phyloP scores from a whole-genome alignment of 768 basidiomycete genomes.

The Lactarius indigo region DNA sequence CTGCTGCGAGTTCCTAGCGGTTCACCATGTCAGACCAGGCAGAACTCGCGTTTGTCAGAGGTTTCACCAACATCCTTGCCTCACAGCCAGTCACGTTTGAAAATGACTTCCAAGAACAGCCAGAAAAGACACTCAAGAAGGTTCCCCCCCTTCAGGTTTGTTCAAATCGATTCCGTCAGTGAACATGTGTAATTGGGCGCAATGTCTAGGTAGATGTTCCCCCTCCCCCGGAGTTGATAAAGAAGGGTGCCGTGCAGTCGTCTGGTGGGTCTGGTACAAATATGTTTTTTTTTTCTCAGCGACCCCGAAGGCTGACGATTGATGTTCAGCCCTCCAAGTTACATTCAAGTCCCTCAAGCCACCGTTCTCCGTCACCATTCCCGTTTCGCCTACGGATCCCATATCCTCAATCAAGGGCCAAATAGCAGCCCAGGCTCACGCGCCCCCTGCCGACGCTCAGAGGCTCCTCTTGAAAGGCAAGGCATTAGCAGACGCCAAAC shows the following conservation, averaged over 20 bases:
- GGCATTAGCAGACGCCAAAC: conserved; percentile 81
- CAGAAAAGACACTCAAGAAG: conserved; percentile 59
- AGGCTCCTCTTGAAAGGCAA: conserved; percentile 93
- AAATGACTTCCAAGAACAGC: conserved; percentile 76
- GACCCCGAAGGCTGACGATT: background rate
- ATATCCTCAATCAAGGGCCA: conserved; percentile 75
- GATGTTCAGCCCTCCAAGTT: conserved; percentile 46
- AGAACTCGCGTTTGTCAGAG: conserved; percentile 61
- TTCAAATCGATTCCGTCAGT: background rate
- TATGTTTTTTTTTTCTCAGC: conserved; percentile 1
- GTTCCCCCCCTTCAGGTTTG: conserved; percentile 68
- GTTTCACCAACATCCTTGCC: conserved; percentile 59
- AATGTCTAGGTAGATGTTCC: conserved; percentile 53
- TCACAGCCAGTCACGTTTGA: conserved; percentile 63
- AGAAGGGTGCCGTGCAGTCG: conserved; percentile 31
- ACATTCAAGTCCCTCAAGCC: conserved; percentile 94
- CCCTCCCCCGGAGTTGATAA: conserved; percentile 52
- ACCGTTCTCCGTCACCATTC: conserved; percentile 65
- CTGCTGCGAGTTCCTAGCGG: conserved; percentile 20
- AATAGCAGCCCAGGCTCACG: conserved; percentile 60
- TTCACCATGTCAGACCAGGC: conserved; percentile 43
- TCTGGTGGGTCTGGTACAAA: conserved; percentile 29
- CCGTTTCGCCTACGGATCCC: conserved; percentile 77
- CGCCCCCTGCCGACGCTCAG: conserved; percentile 78
- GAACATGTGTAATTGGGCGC: conserved; percentile 9